phyloP scores from a whole-genome alignment of 208 protist species.

The Crithidia thermophila region DNA sequence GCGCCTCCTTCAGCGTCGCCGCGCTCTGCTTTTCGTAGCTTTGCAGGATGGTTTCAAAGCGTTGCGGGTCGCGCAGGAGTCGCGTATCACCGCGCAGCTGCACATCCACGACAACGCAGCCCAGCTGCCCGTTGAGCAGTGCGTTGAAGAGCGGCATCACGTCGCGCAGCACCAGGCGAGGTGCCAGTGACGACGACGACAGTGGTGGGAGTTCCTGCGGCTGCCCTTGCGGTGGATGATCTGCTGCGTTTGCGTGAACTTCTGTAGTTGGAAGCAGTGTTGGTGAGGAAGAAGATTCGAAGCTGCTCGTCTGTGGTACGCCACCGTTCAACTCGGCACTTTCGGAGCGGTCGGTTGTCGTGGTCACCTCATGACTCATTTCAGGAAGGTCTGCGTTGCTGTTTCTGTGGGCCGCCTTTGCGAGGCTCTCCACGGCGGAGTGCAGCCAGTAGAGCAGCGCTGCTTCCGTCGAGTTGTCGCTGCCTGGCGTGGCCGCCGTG shows the following conservation, averaged over 20 bases:
- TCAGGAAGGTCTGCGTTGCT: too few relatives aligned
- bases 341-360: too few relatives aligned
- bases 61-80: slow-evolving; percentile 45
- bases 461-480: slow-evolving; percentile 5
- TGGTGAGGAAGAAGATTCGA: too few relatives aligned
- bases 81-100: slow-evolving; percentile 40
- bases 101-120: slow-evolving; percentile 69
- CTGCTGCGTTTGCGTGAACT: too few relatives aligned
- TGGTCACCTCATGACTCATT: too few relatives aligned
- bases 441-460: slow-evolving; percentile 40
- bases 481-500: background rate
- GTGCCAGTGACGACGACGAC: background rate
- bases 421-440: slow-evolving; percentile 8
- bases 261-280: too few relatives aligned
- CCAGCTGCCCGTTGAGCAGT: slow-evolving; percentile 55
- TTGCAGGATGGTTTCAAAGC: slow-evolving; percentile 41
- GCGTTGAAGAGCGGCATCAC: slow-evolving; percentile 44
- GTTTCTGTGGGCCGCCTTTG: too few relatives aligned
- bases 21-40: slow-evolving; percentile 36
- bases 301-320: too few relatives aligned
- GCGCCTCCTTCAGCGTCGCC: slow-evolving; percentile 26
- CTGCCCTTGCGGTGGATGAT: too few relatives aligned
- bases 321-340: too few relatives aligned
- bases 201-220: background rate
- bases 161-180: slow-evolving; percentile 33